Conservation (phyloP, 192 early-diverging fungal species). For the Coemansia sp. region DNA sequence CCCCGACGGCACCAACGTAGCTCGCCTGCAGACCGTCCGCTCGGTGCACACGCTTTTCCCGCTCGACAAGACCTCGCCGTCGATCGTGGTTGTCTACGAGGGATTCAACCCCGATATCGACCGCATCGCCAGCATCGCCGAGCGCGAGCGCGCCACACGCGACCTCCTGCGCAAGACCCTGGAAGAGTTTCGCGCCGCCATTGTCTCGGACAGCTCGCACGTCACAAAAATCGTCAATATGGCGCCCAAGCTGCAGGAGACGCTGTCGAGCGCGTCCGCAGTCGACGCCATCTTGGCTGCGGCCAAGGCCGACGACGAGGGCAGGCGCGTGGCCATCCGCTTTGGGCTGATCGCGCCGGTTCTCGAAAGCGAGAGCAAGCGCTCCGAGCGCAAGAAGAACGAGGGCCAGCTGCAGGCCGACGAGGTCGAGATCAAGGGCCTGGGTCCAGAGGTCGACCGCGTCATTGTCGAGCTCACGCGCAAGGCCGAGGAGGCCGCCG, state of each 20-base stretch:
- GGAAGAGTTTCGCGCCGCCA: slow-evolving; percentile 67
- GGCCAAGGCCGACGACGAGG: slow-evolving; percentile 40
- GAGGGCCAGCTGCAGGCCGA: slow-evolving; percentile 56
- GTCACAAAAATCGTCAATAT: slow-evolving; percentile 59
- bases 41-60: slow-evolving; percentile 81
- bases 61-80: slow-evolving; percentile 55
- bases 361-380: slow-evolving; percentile 42
- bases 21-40: slow-evolving; percentile 63
- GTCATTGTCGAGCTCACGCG: slow-evolving; percentile 65
- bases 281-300: slow-evolving; percentile 69
- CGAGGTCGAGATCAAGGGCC: slow-evolving; percentile 76
- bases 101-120: slow-evolving; percentile 56
- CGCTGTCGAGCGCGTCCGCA: slow-evolving; percentile 66
- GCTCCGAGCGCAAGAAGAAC: slow-evolving; percentile 49
- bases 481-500: slow-evolving; percentile 66
- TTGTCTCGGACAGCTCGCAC: slow-evolving; percentile 64
- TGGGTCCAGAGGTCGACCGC: slow-evolving; percentile 70
- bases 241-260: slow-evolving; percentile 72
- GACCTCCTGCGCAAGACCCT: slow-evolving; percentile 54
- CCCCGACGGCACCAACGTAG: slow-evolving; percentile 59
- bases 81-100: slow-evolving; percentile 78
- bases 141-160: slow-evolving; percentile 57
- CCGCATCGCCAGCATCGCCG: slow-evolving; percentile 45
- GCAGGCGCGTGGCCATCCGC: slow-evolving; percentile 61
- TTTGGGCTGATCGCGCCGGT: slow-evolving; percentile 58